These are phyloP conservation scores for Dioszegia hungarica DNA, from an alignment of 768 basidiomycete species.

Conservation along the genomic window DNA sequence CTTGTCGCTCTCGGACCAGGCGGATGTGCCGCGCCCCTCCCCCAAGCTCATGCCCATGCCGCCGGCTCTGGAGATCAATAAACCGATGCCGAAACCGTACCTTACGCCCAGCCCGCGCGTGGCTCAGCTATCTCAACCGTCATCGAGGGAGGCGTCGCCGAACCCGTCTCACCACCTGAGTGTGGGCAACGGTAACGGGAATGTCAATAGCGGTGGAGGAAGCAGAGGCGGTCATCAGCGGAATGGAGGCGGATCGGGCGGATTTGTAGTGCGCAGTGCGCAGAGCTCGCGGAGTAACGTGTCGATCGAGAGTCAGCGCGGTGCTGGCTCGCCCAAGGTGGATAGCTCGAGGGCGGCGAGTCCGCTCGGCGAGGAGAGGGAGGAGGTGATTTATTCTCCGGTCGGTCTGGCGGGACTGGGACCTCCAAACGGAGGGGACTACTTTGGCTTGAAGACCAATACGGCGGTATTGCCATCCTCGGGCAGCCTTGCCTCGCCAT, in stretches of 20 bases:
- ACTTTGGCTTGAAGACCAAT: too few species aligned
- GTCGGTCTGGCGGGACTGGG: too few species aligned
- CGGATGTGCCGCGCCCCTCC: not conserved
- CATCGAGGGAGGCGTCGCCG: slow-evolving; percentile 1
- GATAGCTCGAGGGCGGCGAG: not conserved
- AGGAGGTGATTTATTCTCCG: not conserved
- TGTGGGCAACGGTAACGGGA: too few species aligned
- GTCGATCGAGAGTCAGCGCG: not conserved
- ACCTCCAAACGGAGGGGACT: too few species aligned
- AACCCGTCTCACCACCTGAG: not conserved
- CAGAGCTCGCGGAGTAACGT: not conserved
- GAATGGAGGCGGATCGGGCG: slow-evolving; percentile 14
- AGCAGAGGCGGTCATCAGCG: slow-evolving; percentile 1
- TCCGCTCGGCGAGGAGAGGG: not conserved
- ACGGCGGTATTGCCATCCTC: too few species aligned
- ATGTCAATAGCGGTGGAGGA: too few species aligned
- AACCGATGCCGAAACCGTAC: not conserved
- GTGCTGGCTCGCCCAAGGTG: not conserved
- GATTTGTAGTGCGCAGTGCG: slow-evolving; percentile 16
- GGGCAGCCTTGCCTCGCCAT: too few species aligned
- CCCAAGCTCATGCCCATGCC: not conserved
- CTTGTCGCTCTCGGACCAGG: not conserved
- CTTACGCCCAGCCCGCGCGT: not conserved
- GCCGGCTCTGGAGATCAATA: not conserved
- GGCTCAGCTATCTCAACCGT: slow-evolving; percentile 1